These are phyloP conservation scores for Boletellus sp. DNA, from an alignment of 768 basidiomycete genomes.

Conservation along the genomic window DNA sequence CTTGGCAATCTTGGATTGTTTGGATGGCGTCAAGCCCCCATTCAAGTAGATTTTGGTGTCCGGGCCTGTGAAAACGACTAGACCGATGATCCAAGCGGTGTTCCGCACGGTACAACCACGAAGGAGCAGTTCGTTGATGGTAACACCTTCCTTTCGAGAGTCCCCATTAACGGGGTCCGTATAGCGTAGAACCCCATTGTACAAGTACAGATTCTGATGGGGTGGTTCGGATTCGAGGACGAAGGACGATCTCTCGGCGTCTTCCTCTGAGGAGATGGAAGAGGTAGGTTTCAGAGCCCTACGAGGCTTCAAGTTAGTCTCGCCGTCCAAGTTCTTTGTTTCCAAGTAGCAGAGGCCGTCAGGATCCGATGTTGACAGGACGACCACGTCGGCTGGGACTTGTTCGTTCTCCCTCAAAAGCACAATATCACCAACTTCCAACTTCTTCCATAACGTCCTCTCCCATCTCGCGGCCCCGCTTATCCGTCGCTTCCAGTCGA, in stretches of 20 bases:
- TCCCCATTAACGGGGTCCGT: constrained; percentile 50
- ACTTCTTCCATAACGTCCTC: constrained; percentile 96
- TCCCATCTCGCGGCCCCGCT: constrained; percentile 85
- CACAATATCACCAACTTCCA: constrained; percentile 96
- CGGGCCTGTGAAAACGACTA: constrained; percentile 91
- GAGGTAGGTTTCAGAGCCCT: constrained; percentile 73
- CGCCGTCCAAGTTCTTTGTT: constrained; percentile 97
- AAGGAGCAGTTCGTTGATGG: constrained; percentile 90
- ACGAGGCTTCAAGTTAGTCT: constrained; percentile 93
- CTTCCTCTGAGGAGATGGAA: constrained; percentile 77
- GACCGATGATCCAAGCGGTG: constrained; percentile 86
- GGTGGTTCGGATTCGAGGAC: constrained; percentile 91
- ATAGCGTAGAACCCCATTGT: constrained; percentile 82
- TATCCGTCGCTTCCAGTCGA: constrained; percentile 73
- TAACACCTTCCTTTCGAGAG: constrained; percentile 62
- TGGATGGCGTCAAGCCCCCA: constrained; percentile 91
- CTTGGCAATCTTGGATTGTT: constrained; percentile 94
- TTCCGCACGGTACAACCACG: constrained; percentile 89
- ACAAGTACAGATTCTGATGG: constrained; percentile 88
- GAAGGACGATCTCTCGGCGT: constrained; percentile 83
- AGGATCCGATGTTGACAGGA: constrained; percentile 86
- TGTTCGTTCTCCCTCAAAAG: constrained; percentile 91
- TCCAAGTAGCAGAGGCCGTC: constrained; percentile 94
- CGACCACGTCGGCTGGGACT: constrained; percentile 92
- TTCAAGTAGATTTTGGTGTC: constrained; percentile 94